Base-by-base conservation (phyloP, 345 rosid species). In the Sapria himalayana region DNA sequence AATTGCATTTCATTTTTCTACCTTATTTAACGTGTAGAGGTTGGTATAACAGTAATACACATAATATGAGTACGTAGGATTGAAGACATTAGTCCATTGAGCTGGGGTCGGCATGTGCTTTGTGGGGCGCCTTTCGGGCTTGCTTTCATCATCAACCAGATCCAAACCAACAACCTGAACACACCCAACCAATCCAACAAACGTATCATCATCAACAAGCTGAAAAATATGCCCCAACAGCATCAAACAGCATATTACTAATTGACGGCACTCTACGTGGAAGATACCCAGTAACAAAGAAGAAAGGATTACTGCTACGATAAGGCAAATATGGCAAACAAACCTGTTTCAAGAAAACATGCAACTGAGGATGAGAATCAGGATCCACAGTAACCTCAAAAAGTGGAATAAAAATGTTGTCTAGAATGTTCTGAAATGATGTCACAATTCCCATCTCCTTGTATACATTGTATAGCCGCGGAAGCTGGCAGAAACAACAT, bases 71-170 rank as follows among this genome's bases (percentile, higher is more conserved):
- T 51, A 91, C 13, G 99, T 93, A 43, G 99, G 99, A 57, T 91
- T 91, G 63, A 77, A 91, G 15, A 67, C 85, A 33, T 91, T 91
- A 41, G 92, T 91, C 99, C 99, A 91, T 44, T 91, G 85, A 50
- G 63, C 71, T n/a, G 99, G 99, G 21, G 99, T 84, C 34, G 99
- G 96, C 99, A 91, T 91, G 70, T 91, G 99, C 59, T 91, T 91
- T 5, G 96, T 91, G 25, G 96, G 99, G 33, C 99, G 95, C 47
- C 99, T 80, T 72, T 91, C 96, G 41, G 99, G 96, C 62, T 91
- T 91, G 70, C 89, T 91, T 67, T 91, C 99, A 52, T 91, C 96
- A 60, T 91, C 99, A 8, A 91, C 99, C 64, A 91, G 55, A 68
- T 91, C 99, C 56, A 91, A 57, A 8, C 99, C 99, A 61, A 91